phyloP scores from a whole-genome alignment of 192 early-diverging fungal species.

The Coemansia sp. region DNA sequence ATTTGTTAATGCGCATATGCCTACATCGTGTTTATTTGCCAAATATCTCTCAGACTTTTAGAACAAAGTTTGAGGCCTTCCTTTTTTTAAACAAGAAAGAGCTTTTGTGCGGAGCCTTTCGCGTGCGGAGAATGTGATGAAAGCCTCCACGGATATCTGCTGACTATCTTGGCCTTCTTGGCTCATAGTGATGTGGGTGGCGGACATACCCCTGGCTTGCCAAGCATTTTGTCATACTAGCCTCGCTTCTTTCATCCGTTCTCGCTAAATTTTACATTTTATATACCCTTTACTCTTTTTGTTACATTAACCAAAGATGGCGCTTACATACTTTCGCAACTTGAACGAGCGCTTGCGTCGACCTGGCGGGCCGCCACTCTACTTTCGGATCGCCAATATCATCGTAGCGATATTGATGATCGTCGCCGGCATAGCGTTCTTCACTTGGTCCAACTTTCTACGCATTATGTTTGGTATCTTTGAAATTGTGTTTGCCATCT shows the following conservation, averaged over 20 bases:
- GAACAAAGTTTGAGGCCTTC: not conserved
- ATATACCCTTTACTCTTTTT: not conserved
- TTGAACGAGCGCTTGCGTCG: conserved; percentile 36
- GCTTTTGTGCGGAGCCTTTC: not conserved
- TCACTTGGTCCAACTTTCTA: conserved; percentile 45
- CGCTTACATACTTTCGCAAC: conserved; percentile 34
- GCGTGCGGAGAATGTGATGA: not conserved
- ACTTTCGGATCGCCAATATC: conserved; percentile 46
- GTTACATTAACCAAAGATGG: conserved; percentile 13
- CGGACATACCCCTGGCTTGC: not conserved
- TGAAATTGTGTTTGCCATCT: conserved; percentile 44
- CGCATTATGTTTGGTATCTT: conserved; percentile 54
- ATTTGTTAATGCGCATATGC: conserved; percentile 5
- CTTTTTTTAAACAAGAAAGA: not conserved
- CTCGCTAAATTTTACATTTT: not conserved
- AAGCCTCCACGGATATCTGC: conserved; percentile 1
- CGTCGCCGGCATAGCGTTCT: conserved; percentile 40
- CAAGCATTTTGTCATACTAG: conserved; percentile 2
- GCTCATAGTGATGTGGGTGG: conserved; percentile 2
- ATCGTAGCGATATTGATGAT: conserved; percentile 49
- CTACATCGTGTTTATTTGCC: conserved; percentile 1
- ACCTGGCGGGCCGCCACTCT: conserved; percentile 53
- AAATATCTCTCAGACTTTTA: not conserved
- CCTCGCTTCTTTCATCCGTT: not conserved
- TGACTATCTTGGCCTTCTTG: not conserved